Conservation (phyloP, 1,284 basidiomycete species). For the Inonotus hispidus region DNA sequence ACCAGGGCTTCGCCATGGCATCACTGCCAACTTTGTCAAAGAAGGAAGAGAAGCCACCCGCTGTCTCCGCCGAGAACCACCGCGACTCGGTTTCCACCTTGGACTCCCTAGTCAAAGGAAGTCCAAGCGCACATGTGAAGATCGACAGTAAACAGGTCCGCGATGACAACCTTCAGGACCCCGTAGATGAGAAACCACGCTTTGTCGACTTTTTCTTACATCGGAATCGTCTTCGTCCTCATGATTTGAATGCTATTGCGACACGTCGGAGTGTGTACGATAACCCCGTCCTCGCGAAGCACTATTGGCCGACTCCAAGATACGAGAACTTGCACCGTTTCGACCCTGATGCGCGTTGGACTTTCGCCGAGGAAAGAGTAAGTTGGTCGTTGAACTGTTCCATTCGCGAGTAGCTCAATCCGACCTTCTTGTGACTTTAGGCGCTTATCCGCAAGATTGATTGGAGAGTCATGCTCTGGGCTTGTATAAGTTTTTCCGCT, state of each 20-base stretch:
- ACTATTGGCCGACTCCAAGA: constrained; percentile 49
- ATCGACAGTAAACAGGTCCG: neutral
- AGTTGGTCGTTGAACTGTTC: constrained; percentile 17
- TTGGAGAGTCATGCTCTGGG: constrained; percentile 58
- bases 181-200: constrained; percentile 18
- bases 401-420: neutral
- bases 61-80: too few species aligned
- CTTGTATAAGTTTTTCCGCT: constrained; percentile 27
- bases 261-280: constrained; percentile 54
- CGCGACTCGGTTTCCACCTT: neutral
- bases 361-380: constrained; percentile 57
- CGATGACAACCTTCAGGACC: constrained; percentile 16
- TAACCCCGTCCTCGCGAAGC: constrained; percentile 44
- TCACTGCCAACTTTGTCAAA: too few species aligned
- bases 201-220: constrained; percentile 20
- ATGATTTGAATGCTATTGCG: constrained; percentile 42
- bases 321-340: constrained; percentile 67
- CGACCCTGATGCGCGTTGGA: constrained; percentile 64
- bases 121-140: neutral
- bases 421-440: constrained; percentile 26
- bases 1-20: too few species aligned
- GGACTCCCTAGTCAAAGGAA: neutral
- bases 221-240: constrained; percentile 17
- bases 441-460: constrained; percentile 56
- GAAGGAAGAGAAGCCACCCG: too few species aligned